Conservation (phyloP, 768 basidiomycete genomes). For the Mycena kentingensis region DNA sequence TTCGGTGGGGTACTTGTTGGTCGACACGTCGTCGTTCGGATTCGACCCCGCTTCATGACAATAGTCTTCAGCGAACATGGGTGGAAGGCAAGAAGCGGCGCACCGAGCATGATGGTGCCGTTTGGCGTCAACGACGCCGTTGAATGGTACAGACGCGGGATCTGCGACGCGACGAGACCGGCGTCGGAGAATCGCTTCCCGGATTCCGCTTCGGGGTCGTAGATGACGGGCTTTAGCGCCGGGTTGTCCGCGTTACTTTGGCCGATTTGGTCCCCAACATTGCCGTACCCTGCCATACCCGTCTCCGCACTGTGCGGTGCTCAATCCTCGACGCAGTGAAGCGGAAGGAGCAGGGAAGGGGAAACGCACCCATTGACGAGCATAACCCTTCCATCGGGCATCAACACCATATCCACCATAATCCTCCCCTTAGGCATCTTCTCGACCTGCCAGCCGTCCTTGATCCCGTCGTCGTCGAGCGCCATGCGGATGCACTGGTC, state of each 20-base stretch:
- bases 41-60: slow-evolving; percentile 44
- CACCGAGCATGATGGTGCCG: slow-evolving; percentile 36
- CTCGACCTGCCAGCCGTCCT: slow-evolving; percentile 37
- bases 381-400: slow-evolving; percentile 39
- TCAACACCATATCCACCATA: slow-evolving; percentile 36
- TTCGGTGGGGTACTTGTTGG: slow-evolving; percentile 13
- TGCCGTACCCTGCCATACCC: slow-evolving; percentile 35
- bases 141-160: slow-evolving; percentile 66
- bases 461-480: slow-evolving; percentile 33
- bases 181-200: slow-evolving; percentile 51
- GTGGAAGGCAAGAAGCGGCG: background rate
- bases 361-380: slow-evolving; percentile 45
- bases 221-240: slow-evolving; percentile 45
- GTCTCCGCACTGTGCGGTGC: slow-evolving; percentile 42
- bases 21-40: slow-evolving; percentile 36
- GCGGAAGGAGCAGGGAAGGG: too few species aligned
- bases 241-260: slow-evolving; percentile 34
- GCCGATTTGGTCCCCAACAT: slow-evolving; percentile 18
- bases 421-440: slow-evolving; percentile 33
- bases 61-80: background rate
- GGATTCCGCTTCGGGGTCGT: slow-evolving; percentile 43
- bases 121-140: slow-evolving; percentile 57
- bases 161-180: slow-evolving; percentile 43
- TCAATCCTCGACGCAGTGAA: too few species aligned
- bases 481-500: slow-evolving; percentile 37